Percentiles rank a stretch among this genome's conserved stretches.
Conservation (phyloP, 345 rosid species). For the Sonneratia alba region DNA sequence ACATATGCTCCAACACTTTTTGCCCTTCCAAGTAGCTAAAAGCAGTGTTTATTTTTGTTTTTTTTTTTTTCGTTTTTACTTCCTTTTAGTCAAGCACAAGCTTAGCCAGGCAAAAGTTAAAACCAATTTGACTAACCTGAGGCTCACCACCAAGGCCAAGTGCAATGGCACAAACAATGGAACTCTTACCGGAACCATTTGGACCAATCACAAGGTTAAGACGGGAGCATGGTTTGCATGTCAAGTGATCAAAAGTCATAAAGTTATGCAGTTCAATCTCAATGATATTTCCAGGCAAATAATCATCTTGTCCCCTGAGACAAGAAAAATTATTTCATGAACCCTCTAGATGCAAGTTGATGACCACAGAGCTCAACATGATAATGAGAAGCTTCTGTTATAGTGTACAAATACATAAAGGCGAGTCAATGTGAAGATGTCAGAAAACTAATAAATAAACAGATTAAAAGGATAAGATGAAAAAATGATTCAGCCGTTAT, state of each 20-base stretch:
- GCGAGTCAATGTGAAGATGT: not conserved
- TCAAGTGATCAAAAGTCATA: slow-evolving; percentile 73
- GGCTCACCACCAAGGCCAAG: slow-evolving; percentile 94
- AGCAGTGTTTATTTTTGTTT: slow-evolving; percentile 13
- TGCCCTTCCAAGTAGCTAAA: slow-evolving; percentile 83
- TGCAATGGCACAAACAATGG: slow-evolving; percentile 94
- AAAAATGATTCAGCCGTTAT: not conserved
- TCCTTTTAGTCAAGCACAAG: not conserved
- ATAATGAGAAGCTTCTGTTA: not conserved
- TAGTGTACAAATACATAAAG: not conserved
- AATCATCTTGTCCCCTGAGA: slow-evolving; percentile 82
- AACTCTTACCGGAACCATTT: slow-evolving; percentile 93
- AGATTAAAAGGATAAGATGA: not conserved
- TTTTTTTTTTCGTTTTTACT: not conserved
- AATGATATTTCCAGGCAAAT: slow-evolving; percentile 70
- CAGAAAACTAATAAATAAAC: not conserved
- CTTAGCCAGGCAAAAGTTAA: not conserved
- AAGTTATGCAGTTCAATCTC: slow-evolving; percentile 83
- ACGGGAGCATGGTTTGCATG: slow-evolving; percentile 79
- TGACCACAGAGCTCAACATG: not conserved
- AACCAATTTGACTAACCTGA: slow-evolving; percentile 41
- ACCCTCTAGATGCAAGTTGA: not conserved
- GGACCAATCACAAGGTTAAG: slow-evolving; percentile 93
- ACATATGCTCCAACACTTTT: slow-evolving; percentile 80
- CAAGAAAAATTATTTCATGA: not conserved